Evolutionary conservation across 257 asterid genomes (phyloP), one percentile per base, ranked within the genome.

Genomic region (Przewalskia tangutica): DNA sequence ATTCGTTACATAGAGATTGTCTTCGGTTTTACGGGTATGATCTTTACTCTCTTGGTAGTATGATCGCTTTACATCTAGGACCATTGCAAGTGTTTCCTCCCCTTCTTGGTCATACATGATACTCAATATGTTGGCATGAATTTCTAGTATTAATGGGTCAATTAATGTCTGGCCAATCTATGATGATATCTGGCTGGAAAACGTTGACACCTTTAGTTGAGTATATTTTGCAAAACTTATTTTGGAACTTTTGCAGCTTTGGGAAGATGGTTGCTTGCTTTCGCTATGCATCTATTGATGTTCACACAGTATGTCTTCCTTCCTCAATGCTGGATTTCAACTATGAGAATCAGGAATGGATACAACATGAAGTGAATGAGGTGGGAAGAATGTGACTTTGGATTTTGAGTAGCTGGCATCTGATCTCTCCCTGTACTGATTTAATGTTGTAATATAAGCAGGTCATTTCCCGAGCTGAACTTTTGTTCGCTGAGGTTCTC

Each of bases 221-320:
- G 62, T 50, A 50, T 50, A 51, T 50, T 50, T 12, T 48, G 27
- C 46, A 27, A 50, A 7, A 75, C 18, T 14, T 46, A 50, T 27
- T 50, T 75, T 75, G 62, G 42, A 75, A 75, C 80, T 70, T 68
- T 20, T 85, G 87, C 94, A 95, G 99, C 83, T 94, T 90, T 36
- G 99, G 98, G 44, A 90, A 91, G 79, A 94, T 92, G 98, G 98
- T 95, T 87, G 99, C 99, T 85, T 95, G 99, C 93, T 95, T 95
- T 86, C 95, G 97, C 81, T 95, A 95, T 87, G 98, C 98, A 20
- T 92, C 99, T n/a, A 95, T 95, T 82, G 97, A 95, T 87, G 99
- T 95, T 86, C 93, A 90, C 82, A 91, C 99, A 13, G 99, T 95
- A 82, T 91, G 84, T 81, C 93, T 95, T 83, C 99, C 99, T 86